Conservation (phyloP, 2,329 filamentous ascomycete genomes). For the Verticillium longisporum region DNA sequence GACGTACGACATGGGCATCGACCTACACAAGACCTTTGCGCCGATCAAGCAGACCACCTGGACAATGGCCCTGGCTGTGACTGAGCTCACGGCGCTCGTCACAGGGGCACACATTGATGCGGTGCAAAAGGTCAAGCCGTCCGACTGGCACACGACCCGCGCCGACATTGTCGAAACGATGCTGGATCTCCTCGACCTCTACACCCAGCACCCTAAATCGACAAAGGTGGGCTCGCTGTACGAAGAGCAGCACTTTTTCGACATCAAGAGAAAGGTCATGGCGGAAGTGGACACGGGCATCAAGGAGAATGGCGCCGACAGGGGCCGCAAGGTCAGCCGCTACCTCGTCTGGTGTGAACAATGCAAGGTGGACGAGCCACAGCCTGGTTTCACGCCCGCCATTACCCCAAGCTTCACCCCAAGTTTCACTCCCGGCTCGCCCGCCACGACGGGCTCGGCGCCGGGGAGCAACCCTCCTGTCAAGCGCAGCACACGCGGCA, state of each 20-base stretch:
- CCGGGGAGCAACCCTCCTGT: constrained; percentile 22
- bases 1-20: constrained; percentile 77
- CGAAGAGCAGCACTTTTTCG: constrained; percentile 72
- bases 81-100: constrained; percentile 74
- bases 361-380: constrained; percentile 36
- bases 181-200: constrained; percentile 85
- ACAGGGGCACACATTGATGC: constrained; percentile 46
- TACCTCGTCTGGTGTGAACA: constrained; percentile 40
- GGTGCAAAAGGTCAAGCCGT: constrained; percentile 40
- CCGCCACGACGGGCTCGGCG: constrained; percentile 29
- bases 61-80: constrained; percentile 74
- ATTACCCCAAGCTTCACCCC: constrained; percentile 3
- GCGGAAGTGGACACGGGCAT: constrained; percentile 57
- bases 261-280: constrained; percentile 79
- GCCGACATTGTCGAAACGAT: constrained; percentile 65
- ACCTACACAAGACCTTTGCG: constrained; percentile 88
- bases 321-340: constrained; percentile 31
- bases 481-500: constrained; percentile 37
- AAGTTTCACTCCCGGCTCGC: constrained; percentile 24
- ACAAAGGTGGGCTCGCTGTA: constrained; percentile 70
- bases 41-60: constrained; percentile 83
- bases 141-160: constrained; percentile 39
- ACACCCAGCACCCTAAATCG: constrained; percentile 71
- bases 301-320: constrained; percentile 28
- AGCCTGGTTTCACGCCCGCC: constrained; percentile 18